These are phyloP conservation scores for Acanthamoeba culbertsoni DNA, from an alignment of 208 protist genomes.

Conservation along the genomic window DNA sequence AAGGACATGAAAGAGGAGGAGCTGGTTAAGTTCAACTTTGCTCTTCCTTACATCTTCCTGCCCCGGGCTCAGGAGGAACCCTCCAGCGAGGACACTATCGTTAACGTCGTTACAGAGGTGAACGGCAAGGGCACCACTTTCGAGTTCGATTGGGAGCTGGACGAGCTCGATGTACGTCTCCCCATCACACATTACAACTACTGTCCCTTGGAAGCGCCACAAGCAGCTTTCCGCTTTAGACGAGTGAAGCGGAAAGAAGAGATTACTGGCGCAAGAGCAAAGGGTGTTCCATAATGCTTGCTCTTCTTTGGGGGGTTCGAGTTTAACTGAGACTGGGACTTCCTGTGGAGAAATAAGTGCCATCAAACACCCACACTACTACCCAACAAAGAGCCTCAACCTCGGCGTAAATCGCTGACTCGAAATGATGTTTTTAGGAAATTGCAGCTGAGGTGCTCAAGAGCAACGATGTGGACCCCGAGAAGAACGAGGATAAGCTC, in stretches of 20 bases:
- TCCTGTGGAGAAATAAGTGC: conserved; percentile 1
- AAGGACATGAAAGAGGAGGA: conserved; percentile 64
- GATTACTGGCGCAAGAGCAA: background rate
- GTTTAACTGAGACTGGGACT: conserved; percentile 12
- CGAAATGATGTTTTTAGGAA: background rate
- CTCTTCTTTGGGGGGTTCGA: background rate
- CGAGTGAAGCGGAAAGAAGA: background rate
- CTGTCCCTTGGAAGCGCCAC: background rate
- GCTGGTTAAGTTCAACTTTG: conserved; percentile 48
- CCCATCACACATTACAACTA: background rate
- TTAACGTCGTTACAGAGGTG: conserved; percentile 59
- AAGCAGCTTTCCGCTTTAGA: background rate
- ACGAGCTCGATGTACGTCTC: conserved; percentile 50
- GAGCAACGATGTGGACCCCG: conserved; percentile 34
- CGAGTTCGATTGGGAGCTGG: conserved; percentile 59
- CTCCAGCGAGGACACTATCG: background rate
- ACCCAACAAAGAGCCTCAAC: background rate
- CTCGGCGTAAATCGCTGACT: background rate
- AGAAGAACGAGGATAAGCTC: background rate
- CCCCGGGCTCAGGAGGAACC: conserved; percentile 47
- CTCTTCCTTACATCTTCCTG: conserved; percentile 66
- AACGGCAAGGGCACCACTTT: conserved; percentile 51
- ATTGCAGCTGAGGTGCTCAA: conserved; percentile 27
- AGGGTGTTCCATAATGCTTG: background rate
- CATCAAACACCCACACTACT: background rate